These are phyloP conservation scores for Barnettozyma populi DNA, from an alignment of 805 yeast species.

Conservation along the genomic window DNA sequence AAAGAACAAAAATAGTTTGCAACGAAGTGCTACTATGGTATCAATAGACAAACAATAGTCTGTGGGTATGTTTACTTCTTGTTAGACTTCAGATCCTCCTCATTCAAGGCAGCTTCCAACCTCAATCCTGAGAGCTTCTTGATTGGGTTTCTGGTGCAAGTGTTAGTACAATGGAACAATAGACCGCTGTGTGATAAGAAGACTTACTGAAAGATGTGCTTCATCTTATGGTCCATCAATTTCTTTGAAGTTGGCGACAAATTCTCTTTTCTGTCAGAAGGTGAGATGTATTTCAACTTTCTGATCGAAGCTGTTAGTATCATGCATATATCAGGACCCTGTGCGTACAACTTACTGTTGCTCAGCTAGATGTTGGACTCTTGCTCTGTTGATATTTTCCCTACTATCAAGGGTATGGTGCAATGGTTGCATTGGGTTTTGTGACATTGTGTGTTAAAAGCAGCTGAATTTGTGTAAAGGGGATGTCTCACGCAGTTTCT, in stretches of 20 bases:
- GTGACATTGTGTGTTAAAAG: slow-evolving; percentile 12
- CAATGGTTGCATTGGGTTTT: slow-evolving; percentile 23
- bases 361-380: slow-evolving; percentile 24
- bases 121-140: slow-evolving; percentile 25
- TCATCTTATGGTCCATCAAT: slow-evolving; percentile 25
- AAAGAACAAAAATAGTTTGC: not conserved
- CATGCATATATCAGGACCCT: not conserved
- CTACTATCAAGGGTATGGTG: slow-evolving; percentile 26
- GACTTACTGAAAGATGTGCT: slow-evolving; percentile 23
- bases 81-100: not conserved
- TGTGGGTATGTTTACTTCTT: not conserved
- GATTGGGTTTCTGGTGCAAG: slow-evolving; percentile 19
- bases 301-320: slow-evolving; percentile 13
- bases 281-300: slow-evolving; percentile 26
- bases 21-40: too few relatives aligned
- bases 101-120: slow-evolving; percentile 18
- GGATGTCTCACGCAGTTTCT: not conserved
- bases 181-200: not conserved
- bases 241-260: slow-evolving; percentile 27
- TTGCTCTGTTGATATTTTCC: slow-evolving; percentile 24
- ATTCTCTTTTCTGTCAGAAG: slow-evolving; percentile 26
- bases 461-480: not conserved
- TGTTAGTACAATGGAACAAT: slow-evolving; percentile 3
- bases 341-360: slow-evolving; percentile 23
- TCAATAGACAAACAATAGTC: too few relatives aligned